Conservation (phyloP, 495 filamentous ascomycete species). For the Penicillium subrubescens region DNA sequence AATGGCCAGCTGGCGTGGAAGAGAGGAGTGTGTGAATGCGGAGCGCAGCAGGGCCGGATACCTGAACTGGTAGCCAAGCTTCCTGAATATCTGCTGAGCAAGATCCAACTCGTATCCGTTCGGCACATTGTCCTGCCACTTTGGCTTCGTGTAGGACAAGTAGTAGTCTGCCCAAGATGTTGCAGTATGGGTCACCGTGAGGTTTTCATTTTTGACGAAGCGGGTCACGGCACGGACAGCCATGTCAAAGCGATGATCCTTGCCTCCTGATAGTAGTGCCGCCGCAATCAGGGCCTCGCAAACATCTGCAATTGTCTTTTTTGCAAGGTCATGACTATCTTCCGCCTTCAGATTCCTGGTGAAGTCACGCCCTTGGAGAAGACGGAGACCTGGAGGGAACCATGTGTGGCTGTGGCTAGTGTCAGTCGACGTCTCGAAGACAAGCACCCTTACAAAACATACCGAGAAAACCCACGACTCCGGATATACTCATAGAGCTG, state of each 20-base stretch:
- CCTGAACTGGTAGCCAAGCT: conserved; percentile 78
- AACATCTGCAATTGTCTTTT: conserved; percentile 96
- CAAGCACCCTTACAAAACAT: conserved; percentile 9
- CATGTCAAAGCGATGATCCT: conserved; percentile 66
- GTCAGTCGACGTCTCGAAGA: conserved; percentile 3
- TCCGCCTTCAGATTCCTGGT: conserved; percentile 55
- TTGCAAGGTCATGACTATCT: conserved; percentile 67
- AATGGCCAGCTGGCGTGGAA: conserved; percentile 67
- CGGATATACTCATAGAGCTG: conserved; percentile 76
- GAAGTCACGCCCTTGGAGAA: conserved; percentile 62
- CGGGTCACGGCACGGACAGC: conserved; percentile 82
- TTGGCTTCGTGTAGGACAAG: conserved; percentile 67
- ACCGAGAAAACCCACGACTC: conserved; percentile 77
- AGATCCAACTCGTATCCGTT: conserved; percentile 63
- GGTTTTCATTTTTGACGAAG: conserved; percentile 59
- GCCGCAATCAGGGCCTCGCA: conserved; percentile 95
- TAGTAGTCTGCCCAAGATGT: conserved; percentile 71
- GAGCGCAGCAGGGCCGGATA: conserved; percentile 77
- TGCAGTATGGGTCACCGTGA: conserved; percentile 61
- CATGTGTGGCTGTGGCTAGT: conserved; percentile 49
- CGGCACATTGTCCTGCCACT: conserved; percentile 62
- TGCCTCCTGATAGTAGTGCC: conserved; percentile 66
- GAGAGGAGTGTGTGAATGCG: conserved; percentile 88
- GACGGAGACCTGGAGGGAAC: conserved; percentile 78
- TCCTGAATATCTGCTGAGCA: conserved; percentile 61